A percentile compares a stretch with the other conserved stretches of the same genome.
Evolutionary conservation across 176 grass and related monocot species (phyloP).

Genomic region (Zea luxurians): DNA sequence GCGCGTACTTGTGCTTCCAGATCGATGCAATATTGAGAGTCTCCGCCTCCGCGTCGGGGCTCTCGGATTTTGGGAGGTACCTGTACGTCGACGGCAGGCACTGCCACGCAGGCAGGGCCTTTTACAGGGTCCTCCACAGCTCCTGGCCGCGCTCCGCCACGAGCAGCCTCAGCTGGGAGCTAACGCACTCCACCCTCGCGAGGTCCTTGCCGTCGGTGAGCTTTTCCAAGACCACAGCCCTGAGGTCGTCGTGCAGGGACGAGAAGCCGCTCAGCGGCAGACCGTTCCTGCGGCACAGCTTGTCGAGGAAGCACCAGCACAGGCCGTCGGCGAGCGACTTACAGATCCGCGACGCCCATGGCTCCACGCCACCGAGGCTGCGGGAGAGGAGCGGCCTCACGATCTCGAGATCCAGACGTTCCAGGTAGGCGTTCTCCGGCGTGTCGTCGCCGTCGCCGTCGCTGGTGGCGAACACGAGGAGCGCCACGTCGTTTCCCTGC

Average conservation of each 20-base stretch:
- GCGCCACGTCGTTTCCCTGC: neutral
- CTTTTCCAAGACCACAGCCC: neutral
- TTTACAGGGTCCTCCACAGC: slow-evolving; percentile 1
- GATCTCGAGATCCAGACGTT: neutral
- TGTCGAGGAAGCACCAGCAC: neutral
- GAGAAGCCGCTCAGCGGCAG: neutral
- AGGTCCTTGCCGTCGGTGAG: slow-evolving; percentile 3
- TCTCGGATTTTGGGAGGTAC: neutral
- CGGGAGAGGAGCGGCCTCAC: neutral
- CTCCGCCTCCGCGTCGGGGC: no score
- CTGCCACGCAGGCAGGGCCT: neutral
- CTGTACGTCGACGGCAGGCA: no score
- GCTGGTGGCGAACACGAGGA: neutral
- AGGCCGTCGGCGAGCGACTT: neutral
- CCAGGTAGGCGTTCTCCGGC: neutral
- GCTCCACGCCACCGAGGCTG: neutral
- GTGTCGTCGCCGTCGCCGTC: neutral
- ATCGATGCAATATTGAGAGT: no score
- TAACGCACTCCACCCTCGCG: neutral
- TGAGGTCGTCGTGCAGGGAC: neutral
- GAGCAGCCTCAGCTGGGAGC: neutral
- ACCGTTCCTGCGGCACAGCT: neutral
- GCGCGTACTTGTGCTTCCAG: neutral
- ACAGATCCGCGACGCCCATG: neutral
- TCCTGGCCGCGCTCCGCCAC: neutral